These are phyloP conservation scores for Phycomyces nitens DNA, from an alignment of 192 early-diverging fungal species.

Conservation along the genomic window DNA sequence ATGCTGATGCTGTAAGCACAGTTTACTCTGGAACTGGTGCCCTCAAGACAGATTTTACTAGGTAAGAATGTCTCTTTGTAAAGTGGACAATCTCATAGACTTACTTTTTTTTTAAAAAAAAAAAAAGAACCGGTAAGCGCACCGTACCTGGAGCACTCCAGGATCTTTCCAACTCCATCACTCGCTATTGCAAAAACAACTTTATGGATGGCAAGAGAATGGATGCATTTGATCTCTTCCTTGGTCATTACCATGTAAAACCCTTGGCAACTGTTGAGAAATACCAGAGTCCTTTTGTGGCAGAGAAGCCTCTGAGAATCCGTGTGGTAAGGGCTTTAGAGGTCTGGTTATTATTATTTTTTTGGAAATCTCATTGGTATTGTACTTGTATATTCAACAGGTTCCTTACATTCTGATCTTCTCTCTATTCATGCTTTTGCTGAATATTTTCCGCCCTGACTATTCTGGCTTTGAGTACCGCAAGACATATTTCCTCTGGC, in stretches of 20 bases:
- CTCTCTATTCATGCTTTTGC: conserved; percentile 49
- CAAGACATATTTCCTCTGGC: conserved; percentile 34
- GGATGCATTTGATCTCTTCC: conserved; percentile 88
- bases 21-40: conserved; percentile 97
- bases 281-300: conserved; percentile 47
- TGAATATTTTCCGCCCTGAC: conserved; percentile 46
- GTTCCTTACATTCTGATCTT: conserved; percentile 35
- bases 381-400: too few relatives aligned
- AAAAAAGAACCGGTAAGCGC: conserved; percentile 79
- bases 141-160: conserved; percentile 75
- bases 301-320: conserved; percentile 53
- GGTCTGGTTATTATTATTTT: not conserved
- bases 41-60: conserved; percentile 96
- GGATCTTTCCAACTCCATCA: conserved; percentile 77
- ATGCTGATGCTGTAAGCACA: conserved; percentile 88
- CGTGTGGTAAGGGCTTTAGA: conserved; percentile 43
- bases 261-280: not conserved
- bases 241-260: conserved; percentile 60
- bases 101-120: not conserved
- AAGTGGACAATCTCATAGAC: not conserved
- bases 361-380: too few relatives aligned
- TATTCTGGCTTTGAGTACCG: conserved; percentile 20
- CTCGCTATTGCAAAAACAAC: conserved; percentile 92
- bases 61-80: conserved; percentile 30
- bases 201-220: conserved; percentile 92